These are phyloP conservation scores for Sergeia podlipaevii DNA, from an alignment of 208 protist genomes.

Conservation along the genomic window DNA sequence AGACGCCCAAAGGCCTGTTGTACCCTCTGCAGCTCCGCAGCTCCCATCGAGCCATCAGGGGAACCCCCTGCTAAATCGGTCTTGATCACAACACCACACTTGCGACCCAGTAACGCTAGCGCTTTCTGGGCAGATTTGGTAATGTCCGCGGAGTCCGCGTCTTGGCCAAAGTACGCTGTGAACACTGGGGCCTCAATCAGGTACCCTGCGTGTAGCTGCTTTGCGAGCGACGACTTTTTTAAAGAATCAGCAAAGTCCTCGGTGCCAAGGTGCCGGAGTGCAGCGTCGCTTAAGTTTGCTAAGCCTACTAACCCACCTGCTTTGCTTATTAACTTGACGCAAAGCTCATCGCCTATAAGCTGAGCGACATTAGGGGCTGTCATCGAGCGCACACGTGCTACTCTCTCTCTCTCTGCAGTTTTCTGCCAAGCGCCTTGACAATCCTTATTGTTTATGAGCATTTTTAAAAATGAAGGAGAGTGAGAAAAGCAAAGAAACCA, in stretches of 20 bases:
- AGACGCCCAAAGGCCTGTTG: conserved; percentile 44
- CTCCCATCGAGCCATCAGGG: conserved; percentile 38
- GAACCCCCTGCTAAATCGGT: conserved; percentile 41
- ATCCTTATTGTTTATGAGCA: too few species aligned
- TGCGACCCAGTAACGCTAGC: conserved; percentile 50
- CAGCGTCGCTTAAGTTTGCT: conserved; percentile 51
- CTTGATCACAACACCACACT: conserved; percentile 55
- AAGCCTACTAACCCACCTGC: conserved; percentile 55
- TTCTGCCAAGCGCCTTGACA: too few species aligned
- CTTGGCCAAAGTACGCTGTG: conserved; percentile 48
- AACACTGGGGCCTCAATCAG: conserved; percentile 61
- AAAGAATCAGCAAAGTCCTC: conserved; percentile 30
- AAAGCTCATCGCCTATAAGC: conserved; percentile 44
- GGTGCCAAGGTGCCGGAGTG: conserved; percentile 59
- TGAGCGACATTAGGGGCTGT: conserved; percentile 48
- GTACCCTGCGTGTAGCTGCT: conserved; percentile 51
- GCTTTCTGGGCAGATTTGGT: conserved; percentile 64
- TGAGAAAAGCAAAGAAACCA: not conserved
- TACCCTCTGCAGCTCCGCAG: conserved; percentile 37
- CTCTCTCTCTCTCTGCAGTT: too few species aligned
- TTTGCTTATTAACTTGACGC: conserved; percentile 32
- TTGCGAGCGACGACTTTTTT: conserved; percentile 11
- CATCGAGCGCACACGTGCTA: conserved; percentile 9
- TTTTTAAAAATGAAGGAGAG: too few species aligned
- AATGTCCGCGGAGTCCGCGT: conserved; percentile 32